Conservation (phyloP, 768 basidiomycete species). For the Termitomyces sp. region DNA sequence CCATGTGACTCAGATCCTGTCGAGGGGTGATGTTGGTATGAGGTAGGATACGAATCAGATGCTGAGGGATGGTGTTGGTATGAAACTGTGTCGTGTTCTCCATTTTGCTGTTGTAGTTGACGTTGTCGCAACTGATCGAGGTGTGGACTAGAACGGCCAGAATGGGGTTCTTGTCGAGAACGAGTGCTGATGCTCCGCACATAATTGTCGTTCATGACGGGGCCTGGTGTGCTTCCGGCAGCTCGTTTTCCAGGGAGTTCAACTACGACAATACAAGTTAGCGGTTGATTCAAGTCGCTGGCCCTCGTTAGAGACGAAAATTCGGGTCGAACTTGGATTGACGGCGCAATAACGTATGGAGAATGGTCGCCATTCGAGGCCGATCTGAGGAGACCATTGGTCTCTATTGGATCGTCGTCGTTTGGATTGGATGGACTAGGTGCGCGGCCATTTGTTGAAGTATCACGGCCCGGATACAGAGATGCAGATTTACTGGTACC, state of each 20-base stretch:
- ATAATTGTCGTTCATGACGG: conserved; percentile 46
- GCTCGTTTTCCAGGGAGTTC: conserved; percentile 80
- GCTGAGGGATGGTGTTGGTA: conserved; percentile 25
- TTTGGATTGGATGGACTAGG: conserved; percentile 56
- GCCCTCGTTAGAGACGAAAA: conserved; percentile 77
- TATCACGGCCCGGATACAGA: conserved; percentile 68
- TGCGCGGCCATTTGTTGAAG: conserved; percentile 38
- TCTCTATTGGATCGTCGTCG: conserved; percentile 84
- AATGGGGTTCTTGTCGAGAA: conserved; percentile 22
- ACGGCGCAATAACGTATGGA: conserved; percentile 82
- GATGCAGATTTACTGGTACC: conserved; percentile 51
- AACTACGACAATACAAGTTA: conserved; percentile 92
- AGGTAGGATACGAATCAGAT: conserved; percentile 25
- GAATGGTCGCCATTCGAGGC: conserved; percentile 37
- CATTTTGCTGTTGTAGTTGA: conserved; percentile 18
- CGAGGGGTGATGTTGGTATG: conserved; percentile 24
- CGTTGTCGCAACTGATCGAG: conserved; percentile 26
- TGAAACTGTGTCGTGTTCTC: conserved; percentile 19
- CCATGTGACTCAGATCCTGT: conserved; percentile 24
- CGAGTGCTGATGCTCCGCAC: conserved; percentile 22
- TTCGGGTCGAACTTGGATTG: conserved; percentile 92
- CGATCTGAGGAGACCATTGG: conserved; percentile 44
- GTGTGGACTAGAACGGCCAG: conserved; percentile 39
- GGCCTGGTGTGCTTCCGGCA: conserved; percentile 45
- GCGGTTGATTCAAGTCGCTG: conserved; percentile 65